Evolutionary conservation across 148 eudicot species (phyloP).

Genomic region (Linanthus parryae): DNA sequence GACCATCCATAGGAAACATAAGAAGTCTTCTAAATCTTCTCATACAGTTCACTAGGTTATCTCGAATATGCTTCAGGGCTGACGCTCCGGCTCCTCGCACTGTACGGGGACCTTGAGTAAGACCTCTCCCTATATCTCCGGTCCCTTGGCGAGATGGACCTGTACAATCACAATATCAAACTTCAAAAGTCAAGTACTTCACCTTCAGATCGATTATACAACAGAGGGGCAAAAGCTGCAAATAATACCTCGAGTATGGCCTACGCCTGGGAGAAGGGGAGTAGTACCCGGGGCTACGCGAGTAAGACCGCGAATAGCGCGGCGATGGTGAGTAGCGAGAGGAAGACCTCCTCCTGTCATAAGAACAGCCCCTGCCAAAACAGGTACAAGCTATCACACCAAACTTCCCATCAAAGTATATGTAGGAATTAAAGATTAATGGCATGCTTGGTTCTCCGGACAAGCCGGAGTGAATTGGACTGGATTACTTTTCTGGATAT

Average conservation of each 20-base stretch:
- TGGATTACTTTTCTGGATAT: too few species aligned
- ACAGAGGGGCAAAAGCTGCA: background rate
- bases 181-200: too few species aligned
- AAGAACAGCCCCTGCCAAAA: conserved; percentile 34
- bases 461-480: too few species aligned
- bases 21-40: too few species aligned
- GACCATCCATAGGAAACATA: too few species aligned
- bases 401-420: background rate
- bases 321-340: conserved; percentile 30
- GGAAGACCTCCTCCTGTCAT: conserved; percentile 39
- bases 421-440: too few species aligned
- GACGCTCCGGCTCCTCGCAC: conserved; percentile 14
- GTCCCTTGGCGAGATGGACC: conserved; percentile 65
- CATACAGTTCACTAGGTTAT: background rate
- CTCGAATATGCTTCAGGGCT: conserved; percentile 13
- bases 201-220: too few species aligned
- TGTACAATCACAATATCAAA: too few species aligned
- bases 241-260: conserved; percentile 46
- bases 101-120: conserved; percentile 6
- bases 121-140: conserved; percentile 14
- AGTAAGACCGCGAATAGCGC: conserved; percentile 24
- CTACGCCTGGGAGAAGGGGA: conserved; percentile 49
- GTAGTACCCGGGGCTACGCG: conserved; percentile 45
- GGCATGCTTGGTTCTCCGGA: too few species aligned
- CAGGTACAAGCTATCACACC: background rate